These are phyloP conservation scores for Moniliella sp. DNA, from an alignment of 1,284 basidiomycete species.

Conservation along the genomic window DNA sequence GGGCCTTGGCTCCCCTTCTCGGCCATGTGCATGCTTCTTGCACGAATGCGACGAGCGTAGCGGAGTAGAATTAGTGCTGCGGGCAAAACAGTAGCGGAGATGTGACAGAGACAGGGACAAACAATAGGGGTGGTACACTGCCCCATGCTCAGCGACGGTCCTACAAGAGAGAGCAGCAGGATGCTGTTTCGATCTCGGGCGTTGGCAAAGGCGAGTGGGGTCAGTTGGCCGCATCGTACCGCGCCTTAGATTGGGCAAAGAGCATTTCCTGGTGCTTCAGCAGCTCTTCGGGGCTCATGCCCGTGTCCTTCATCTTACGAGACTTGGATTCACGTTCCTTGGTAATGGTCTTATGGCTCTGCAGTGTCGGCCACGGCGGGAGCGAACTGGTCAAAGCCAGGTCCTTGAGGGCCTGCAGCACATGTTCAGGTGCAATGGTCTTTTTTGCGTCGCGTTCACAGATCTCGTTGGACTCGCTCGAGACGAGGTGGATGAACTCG, in stretches of 20 bases:
- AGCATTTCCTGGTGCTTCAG: slow-evolving; percentile 65
- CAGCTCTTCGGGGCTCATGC: slow-evolving; percentile 73
- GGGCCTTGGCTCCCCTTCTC: too few species aligned
- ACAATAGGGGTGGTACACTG: too few species aligned
- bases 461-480: slow-evolving; percentile 88
- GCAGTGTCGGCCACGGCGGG: slow-evolving; percentile 71
- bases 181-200: too few species aligned
- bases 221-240: slow-evolving; percentile 37
- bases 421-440: slow-evolving; percentile 94
- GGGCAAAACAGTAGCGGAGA: too few species aligned
- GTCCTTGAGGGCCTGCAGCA: slow-evolving; percentile 70
- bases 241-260: slow-evolving; percentile 59
- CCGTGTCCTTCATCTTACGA: slow-evolving; percentile 50
- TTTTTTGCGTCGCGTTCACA: slow-evolving; percentile 97
- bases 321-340: slow-evolving; percentile 66
- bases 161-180: too few species aligned
- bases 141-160: too few species aligned
- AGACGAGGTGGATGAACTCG: slow-evolving; percentile 94
- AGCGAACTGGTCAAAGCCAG: slow-evolving; percentile 67
- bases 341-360: slow-evolving; percentile 91
- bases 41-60: too few species aligned
- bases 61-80: too few species aligned
- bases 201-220: too few species aligned
- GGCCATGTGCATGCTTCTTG: too few species aligned
- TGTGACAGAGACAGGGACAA: too few species aligned